These are phyloP conservation scores for Colletotrichum sp. DNA, from an alignment of 2,329 filamentous ascomycete species.

Conservation along the genomic window DNA sequence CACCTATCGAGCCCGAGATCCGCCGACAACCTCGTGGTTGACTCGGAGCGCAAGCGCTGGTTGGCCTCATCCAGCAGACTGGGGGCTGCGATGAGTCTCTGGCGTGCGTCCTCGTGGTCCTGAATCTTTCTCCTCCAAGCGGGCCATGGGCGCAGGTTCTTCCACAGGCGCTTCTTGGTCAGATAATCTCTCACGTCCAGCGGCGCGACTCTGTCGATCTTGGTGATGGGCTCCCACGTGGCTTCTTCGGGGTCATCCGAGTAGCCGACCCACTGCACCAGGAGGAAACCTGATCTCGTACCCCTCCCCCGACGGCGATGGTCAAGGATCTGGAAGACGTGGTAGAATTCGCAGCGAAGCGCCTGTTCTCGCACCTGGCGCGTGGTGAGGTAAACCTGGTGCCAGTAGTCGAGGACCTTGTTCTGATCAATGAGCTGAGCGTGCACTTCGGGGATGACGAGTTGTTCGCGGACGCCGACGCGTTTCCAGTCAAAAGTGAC, in stretches of 20 bases:
- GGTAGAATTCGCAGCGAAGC: neutral
- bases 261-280: neutral
- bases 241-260: neutral
- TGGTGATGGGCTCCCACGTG: neutral
- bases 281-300: neutral
- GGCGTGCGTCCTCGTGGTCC: neutral
- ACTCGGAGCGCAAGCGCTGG: neutral
- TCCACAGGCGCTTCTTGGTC: neutral
- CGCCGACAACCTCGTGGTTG: neutral
- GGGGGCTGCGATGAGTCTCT: neutral
- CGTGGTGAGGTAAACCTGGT: neutral
- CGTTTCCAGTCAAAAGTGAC: neutral
- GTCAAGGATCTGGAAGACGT: neutral
- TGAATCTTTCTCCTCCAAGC: neutral
- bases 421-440: neutral
- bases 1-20: neutral
- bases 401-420: neutral
- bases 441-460: neutral
- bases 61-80: neutral
- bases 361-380: neutral
- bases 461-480: neutral
- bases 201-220: neutral
- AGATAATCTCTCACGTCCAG: neutral
- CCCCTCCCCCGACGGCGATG: neutral
- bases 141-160: neutral